These are phyloP conservation scores for Jatropha curcas DNA, from an alignment of 345 rosid genomes.

Conservation along the genomic window DNA sequence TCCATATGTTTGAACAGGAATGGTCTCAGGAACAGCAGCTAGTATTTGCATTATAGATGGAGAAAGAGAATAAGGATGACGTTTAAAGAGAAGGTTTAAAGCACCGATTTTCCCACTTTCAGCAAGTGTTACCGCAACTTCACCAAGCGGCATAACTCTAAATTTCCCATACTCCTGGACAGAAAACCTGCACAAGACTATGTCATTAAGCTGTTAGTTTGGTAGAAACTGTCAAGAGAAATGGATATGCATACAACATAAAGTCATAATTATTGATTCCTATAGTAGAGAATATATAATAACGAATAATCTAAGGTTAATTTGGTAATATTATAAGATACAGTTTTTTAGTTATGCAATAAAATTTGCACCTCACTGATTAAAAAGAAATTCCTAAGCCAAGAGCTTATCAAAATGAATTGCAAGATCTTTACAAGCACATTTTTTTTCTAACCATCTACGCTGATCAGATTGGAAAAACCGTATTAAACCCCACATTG, in stretches of 20 bases:
- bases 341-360: too few species aligned
- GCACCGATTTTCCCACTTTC: constrained; percentile 97
- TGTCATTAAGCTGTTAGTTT: constrained; percentile 46
- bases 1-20: constrained; percentile 73
- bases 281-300: not conserved
- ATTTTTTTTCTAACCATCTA: not conserved
- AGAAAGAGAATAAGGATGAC: constrained; percentile 83
- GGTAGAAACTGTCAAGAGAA: constrained; percentile 26
- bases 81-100: constrained; percentile 83
- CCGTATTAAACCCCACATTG: too few species aligned
- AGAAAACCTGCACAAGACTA: constrained; percentile 70
- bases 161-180: constrained; percentile 83
- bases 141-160: constrained; percentile 58
- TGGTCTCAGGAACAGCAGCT: constrained; percentile 88
- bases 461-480: not conserved
- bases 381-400: not conserved
- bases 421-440: not conserved
- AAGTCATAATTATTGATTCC: not conserved
- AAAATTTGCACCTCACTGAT: too few species aligned
- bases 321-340: too few species aligned
- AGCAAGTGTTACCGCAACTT: constrained; percentile 74
- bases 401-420: constrained; percentile 4
- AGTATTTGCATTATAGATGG: constrained; percentile 63
- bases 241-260: not conserved
- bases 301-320: too few species aligned